Base-by-base conservation (phyloP, 2,329 filamentous ascomycete genomes). In the Escovopsis sp. region DNA sequence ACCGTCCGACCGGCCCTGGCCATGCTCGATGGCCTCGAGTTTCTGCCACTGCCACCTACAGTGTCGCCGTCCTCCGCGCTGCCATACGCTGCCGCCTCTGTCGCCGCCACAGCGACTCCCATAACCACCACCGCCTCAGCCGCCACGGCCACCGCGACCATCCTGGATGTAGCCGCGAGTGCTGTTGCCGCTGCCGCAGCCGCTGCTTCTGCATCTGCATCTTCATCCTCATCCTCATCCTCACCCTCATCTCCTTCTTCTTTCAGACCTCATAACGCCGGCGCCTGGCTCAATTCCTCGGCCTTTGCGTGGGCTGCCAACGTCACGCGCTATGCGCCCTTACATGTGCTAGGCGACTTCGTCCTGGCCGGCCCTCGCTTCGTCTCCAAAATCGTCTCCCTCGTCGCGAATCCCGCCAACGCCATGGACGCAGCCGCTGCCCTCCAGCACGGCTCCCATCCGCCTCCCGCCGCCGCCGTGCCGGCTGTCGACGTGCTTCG, bases 311-410 rank as follows among this genome's bases (percentile, higher is more conserved):
- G 72, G 70, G 65, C 66, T 5, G 63, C 69, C 40, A 73, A 75
- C 53, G 60, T 72, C 40, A 68, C 71, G 30, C 66, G 66, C 44
- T 68, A 72, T 54, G 63, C 70, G 32, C 77, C 79, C 2, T 76
- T 76, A 10, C n/a, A n/a, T n/a, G n/a, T n/a, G n/a, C 57, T 81
- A 14, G 74, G 72, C 52, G 78, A 84, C 48, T 60, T 87, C 33
- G 66, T 83, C 43, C 65, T 73, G 54, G 78, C 72, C 14, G 70
- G 80, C 4, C 80, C 80, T 34, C 68, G 80, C 39, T 74, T 86
- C 50, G 67, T 82, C 23, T 75, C 70, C 55, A 77, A 72, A 52
- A 65, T 79, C 27, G 73, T 77, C 34, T 72, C 70, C n/a, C 70
- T 79, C 45, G 65, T 75, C 38, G 60, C 68, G 26, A 25, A 25